Evolutionary conservation across 371 early-diverging fungal genomes (phyloP).

Genomic region (Basidiobolus meristosporus): DNA sequence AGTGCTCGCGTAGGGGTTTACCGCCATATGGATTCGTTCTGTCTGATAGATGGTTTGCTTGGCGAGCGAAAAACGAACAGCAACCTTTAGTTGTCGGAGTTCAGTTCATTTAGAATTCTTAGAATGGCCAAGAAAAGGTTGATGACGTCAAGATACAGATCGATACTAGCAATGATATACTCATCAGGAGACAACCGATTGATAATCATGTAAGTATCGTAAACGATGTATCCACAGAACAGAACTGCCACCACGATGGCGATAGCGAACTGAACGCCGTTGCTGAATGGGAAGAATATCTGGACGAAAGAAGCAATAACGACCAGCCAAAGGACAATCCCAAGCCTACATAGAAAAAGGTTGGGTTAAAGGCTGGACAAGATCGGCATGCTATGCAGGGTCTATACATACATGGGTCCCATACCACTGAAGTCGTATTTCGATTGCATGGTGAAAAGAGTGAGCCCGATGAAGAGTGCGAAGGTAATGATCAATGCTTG

Average conservation of each 20-base stretch:
- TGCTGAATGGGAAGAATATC: conserved; percentile 51
- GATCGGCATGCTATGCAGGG: no score
- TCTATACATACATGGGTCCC: conserved; percentile 28
- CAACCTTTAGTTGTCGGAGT: background rate
- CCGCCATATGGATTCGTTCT: no score
- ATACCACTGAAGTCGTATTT: conserved; percentile 50
- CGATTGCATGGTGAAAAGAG: conserved; percentile 55
- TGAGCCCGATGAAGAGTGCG: conserved; percentile 48
- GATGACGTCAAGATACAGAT: conserved; percentile 59
- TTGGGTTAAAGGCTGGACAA: background rate
- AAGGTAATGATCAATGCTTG: conserved; percentile 56
- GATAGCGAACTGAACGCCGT: conserved; percentile 31
- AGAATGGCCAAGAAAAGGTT: conserved; percentile 61
- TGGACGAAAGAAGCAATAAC: conserved; percentile 37
- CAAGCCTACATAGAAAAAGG: conserved; percentile 20
- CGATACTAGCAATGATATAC: conserved; percentile 51
- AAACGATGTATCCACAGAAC: conserved; percentile 54
- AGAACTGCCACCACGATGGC: conserved; percentile 36
- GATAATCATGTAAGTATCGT: conserved; percentile 50
- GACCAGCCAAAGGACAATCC: conserved; percentile 32
- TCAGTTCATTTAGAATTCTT: conserved; percentile 16
- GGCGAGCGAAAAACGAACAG: no score
- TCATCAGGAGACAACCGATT: conserved; percentile 51
- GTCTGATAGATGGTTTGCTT: no score
- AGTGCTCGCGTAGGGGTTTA: no score